Evolutionary conservation across 768 basidiomycete genomes (phyloP).

Genomic region (Rhodotorula kratochvilovae): DNA sequence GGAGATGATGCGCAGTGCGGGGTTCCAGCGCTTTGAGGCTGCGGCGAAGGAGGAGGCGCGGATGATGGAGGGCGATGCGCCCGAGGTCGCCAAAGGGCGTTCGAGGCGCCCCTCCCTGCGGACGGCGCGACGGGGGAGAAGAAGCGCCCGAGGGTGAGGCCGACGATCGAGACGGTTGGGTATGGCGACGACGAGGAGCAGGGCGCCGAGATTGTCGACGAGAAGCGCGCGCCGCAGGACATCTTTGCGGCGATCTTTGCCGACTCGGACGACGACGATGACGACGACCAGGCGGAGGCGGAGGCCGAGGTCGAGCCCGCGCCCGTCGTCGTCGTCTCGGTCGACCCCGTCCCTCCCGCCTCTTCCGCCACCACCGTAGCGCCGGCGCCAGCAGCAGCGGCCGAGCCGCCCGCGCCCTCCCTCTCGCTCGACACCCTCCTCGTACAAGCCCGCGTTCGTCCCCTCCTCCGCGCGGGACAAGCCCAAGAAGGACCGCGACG

Average conservation of each 20-base stretch:
- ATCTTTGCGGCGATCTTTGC: constrained; percentile 98
- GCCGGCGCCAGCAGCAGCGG: constrained; percentile 18
- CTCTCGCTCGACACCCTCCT: constrained; percentile 47
- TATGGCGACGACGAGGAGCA: constrained; percentile 88
- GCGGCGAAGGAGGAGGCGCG: constrained; percentile 25
- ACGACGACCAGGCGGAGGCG: constrained; percentile 57
- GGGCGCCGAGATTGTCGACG: constrained; percentile 79
- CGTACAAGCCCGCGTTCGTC: constrained; percentile 85
- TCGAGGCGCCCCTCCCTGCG: not conserved
- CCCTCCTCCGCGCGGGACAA: constrained; percentile 47
- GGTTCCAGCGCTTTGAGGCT: constrained; percentile 39
- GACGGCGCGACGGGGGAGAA: constrained; percentile 12
- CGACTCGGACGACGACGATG: constrained; percentile 82
- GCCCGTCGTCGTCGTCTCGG: not conserved
- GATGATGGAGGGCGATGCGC: constrained; percentile 32
- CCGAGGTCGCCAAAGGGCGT: constrained; percentile 20
- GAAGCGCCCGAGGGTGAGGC: not conserved
- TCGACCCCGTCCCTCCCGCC: not conserved
- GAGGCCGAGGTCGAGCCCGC: constrained; percentile 4
- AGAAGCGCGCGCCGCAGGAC: constrained; percentile 79
- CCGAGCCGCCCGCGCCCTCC: constrained; percentile 4
- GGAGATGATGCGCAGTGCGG: constrained; percentile 27
- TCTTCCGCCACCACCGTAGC: not conserved
- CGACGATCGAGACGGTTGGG: constrained; percentile 67
- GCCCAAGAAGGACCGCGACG: constrained; percentile 46